These are phyloP conservation scores for Saturnispora dispora DNA, from an alignment of 805 yeast genomes.

Conservation along the genomic window DNA sequence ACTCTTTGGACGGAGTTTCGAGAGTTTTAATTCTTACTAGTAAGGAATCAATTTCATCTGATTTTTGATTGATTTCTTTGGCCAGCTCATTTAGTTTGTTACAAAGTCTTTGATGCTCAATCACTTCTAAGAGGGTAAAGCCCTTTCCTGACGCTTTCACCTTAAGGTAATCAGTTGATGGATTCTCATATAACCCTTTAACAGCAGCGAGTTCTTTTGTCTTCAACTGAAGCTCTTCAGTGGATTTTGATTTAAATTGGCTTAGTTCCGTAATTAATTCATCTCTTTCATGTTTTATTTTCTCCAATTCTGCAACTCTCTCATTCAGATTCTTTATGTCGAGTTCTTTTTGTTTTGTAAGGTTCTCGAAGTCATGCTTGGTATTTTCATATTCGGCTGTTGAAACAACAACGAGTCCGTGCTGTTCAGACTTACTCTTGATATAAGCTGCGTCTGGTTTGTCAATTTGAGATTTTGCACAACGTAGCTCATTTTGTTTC, in stretches of 20 bases:
- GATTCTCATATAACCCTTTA: slow-evolving; percentile 8
- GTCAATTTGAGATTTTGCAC: slow-evolving; percentile 3
- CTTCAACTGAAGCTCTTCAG: slow-evolving; percentile 1
- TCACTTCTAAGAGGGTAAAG: background rate
- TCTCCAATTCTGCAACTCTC: background rate
- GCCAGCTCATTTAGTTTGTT: background rate
- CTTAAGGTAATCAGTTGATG: slow-evolving; percentile 10
- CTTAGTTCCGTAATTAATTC: background rate
- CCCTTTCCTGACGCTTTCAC: background rate
- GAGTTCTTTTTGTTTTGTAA: background rate
- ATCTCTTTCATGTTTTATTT: background rate
- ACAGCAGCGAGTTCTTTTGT: background rate
- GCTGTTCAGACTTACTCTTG: slow-evolving; percentile 11
- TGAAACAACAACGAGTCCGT: slow-evolving; percentile 14
- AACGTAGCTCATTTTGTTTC: background rate
- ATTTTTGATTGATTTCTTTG: slow-evolving; percentile 6
- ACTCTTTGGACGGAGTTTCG: slow-evolving; percentile 23
- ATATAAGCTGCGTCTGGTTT: slow-evolving; percentile 16
- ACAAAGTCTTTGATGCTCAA: background rate
- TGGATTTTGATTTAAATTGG: background rate
- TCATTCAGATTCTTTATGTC: background rate
- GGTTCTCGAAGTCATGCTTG: background rate
- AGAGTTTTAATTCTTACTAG: slow-evolving; percentile 3
- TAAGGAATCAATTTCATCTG: slow-evolving; percentile 1
- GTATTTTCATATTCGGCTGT: background rate